Base-by-base conservation (phyloP, 345 rosid species). In the Firmiana major region DNA sequence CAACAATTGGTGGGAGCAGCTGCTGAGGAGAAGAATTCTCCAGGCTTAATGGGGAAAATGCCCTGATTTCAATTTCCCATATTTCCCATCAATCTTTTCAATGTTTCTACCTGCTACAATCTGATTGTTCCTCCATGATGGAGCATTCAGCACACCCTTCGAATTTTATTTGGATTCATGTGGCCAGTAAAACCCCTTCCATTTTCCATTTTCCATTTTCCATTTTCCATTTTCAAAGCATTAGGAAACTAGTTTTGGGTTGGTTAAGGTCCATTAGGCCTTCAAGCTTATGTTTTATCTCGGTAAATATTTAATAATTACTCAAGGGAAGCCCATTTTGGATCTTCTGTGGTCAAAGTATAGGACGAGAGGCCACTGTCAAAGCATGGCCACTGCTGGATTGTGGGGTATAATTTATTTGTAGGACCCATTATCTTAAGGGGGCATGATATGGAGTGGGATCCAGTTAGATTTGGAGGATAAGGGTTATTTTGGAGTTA, bases 71-170 rank as follows among this genome's bases (percentile, higher is more conserved):
- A 80, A 45, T 76, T 81, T 81, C 80, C 60, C 62, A 77, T 81
- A 45, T 76, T 81, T 81, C 80, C 60, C 62, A 77, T 81, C 84
- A 65, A 73, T 81, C 83, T 48, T 83, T 75, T 72, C 79, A 70
- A 51, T 57, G 45, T 58, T 58, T 66, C 69, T 43, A 63, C 48
- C 34, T 67, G 48, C 75, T 40, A 43, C 53, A 55, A 16, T 36
- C 46, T 63, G 42, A 34, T 48, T 57, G 58, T 71, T 51, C 45
- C 58, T 53, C 16, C 43, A 16, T 26, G 21, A 28, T 28, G 58
- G 58, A 28, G 28, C 74, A 26, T 70, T 70, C 40, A 16, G 22
- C 42, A 17, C 38, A 26, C 45, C 4, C 36, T 24, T 75, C 22
- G 73, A 31, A 70, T 15, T 31, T 63, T 34, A 2, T 31, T 63